Evolutionary conservation across 768 basidiomycete species (phyloP).

Genomic region (Hortiboletus flavorubellus): DNA sequence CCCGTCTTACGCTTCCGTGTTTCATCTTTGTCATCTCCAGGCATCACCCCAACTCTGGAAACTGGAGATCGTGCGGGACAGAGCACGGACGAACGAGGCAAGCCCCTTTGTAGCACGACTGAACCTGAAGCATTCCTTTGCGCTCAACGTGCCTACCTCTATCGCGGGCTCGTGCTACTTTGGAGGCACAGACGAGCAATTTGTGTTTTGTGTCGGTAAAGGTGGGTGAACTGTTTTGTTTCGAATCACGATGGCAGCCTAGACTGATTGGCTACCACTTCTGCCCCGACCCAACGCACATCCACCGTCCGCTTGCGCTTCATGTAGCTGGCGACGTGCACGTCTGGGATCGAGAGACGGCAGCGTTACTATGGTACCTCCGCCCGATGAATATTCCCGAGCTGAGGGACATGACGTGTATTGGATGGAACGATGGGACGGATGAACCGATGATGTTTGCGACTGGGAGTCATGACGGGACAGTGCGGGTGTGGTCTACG

Average conservation of each 20-base stretch:
- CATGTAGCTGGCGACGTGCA: constrained; percentile 73
- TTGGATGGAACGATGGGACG: constrained; percentile 74
- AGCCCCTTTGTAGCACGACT: constrained; percentile 21
- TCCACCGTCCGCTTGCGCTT: too few relatives aligned
- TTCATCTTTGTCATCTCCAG: constrained; percentile 29
- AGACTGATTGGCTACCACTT: not conserved
- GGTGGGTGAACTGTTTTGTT: constrained; percentile 35
- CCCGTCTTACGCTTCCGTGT: too few relatives aligned
- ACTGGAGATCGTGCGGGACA: constrained; percentile 58
- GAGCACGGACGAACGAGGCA: constrained; percentile 30
- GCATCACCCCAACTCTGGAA: constrained; percentile 76
- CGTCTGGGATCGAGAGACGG: constrained; percentile 84
- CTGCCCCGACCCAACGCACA: too few relatives aligned
- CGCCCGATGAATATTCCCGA: constrained; percentile 50
- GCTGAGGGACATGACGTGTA: constrained; percentile 64
- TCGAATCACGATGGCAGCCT: not conserved
- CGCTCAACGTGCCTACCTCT: constrained; percentile 57
- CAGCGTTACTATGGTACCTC: constrained; percentile 63
- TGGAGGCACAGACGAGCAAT: constrained; percentile 71
- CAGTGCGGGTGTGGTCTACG: constrained; percentile 69
- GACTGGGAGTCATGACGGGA: constrained; percentile 76
- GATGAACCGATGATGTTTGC: constrained; percentile 52
- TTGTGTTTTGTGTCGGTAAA: constrained; percentile 80
- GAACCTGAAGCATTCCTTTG: constrained; percentile 60
- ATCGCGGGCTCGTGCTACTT: constrained; percentile 82